Evolutionary conservation across 176 grass and related monocot species (phyloP), one percentile per base, ranked within the genome.

Genomic region (Oryza coarctata): DNA sequence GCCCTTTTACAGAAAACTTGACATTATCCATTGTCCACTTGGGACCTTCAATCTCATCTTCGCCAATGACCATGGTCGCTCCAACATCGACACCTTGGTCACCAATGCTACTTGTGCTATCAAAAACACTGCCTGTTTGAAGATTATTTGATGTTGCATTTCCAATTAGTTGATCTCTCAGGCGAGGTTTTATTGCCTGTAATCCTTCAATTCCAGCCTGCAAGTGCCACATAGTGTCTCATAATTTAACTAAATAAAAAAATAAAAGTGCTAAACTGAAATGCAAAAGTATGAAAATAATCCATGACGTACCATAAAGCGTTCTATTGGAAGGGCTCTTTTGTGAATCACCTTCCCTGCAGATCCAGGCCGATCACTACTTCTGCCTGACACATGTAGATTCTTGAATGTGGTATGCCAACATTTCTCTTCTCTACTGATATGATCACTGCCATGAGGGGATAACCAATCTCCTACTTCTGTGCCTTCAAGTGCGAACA

Each of bases 371-470:
- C 66, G 77, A 65, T 88, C 84, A 91, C 68, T 88, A 73, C 91
- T 95, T 85, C 93, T 99, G 73, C 90, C 91, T 62, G 82, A 91
- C 68, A 99, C 25, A 43, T 95, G 91, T 70, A 99, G 78, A 86
- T 86, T 94, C 75, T 79, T 92, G 77, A 99, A 99, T 17, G 93
- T 92, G 39, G 91, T 92, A 89, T 99, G 97, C 97, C 97, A 99
- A 84, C 97, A 99, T 64, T 86, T 99, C n/a, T 99, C 97, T 90
- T 95, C 97, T 90, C 97, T 94, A 64, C 77, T 90, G 75, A 95
- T 65, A 84, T 43, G 38, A 76, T 92, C 85, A 74, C 40, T 82
- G 67, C 63, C 71, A 62, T 62, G 58, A 70, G 61, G 83, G 29
- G 87, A 79, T 80, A 78, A 90, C 86, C 63, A 79, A 68, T 94